Conservation (phyloP, 2,329 filamentous ascomycete species). For the Daldinia sp. region DNA sequence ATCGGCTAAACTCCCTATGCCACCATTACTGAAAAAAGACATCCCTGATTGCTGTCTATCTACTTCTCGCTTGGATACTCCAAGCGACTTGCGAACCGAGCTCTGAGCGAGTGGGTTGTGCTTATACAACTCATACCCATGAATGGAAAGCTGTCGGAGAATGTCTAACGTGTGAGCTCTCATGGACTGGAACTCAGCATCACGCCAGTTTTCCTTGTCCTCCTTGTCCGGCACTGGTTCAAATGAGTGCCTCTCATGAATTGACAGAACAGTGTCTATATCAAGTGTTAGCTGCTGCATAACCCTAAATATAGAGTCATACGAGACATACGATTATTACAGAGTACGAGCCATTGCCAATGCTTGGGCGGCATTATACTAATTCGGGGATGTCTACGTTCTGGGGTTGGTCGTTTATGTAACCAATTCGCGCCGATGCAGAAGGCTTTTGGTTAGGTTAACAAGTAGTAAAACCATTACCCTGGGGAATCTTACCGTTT, state of each 20-base stretch:
- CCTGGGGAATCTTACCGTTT: slow-evolving; percentile 62
- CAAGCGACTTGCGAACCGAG: slow-evolving; percentile 52
- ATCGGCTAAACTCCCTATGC: slow-evolving; percentile 45
- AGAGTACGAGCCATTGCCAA: slow-evolving; percentile 80
- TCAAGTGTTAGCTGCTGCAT: slow-evolving; percentile 37
- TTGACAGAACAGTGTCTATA: slow-evolving; percentile 74
- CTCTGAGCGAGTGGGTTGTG: slow-evolving; percentile 58
- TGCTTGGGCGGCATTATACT: slow-evolving; percentile 57
- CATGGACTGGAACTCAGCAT: slow-evolving; percentile 52
- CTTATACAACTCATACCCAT: slow-evolving; percentile 55
- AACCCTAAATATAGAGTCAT: neutral
- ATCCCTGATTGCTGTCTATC: slow-evolving; percentile 42
- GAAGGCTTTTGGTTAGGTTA: slow-evolving; percentile 61
- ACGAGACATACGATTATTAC: slow-evolving; percentile 67
- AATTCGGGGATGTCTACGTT: slow-evolving; percentile 44
- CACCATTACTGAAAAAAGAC: slow-evolving; percentile 34
- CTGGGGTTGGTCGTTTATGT: slow-evolving; percentile 54
- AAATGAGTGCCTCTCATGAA: slow-evolving; percentile 69
- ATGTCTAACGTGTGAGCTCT: slow-evolving; percentile 56
- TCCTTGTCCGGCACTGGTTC: slow-evolving; percentile 47
- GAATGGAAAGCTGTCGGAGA: slow-evolving; percentile 55
- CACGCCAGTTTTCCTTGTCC: slow-evolving; percentile 42
- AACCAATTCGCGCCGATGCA: slow-evolving; percentile 79
- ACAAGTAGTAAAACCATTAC: slow-evolving; percentile 16
- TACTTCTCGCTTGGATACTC: slow-evolving; percentile 51